phyloP scores from a whole-genome alignment of 2,329 filamentous ascomycete genomes.

The Phyllosticta ampelicida region DNA sequence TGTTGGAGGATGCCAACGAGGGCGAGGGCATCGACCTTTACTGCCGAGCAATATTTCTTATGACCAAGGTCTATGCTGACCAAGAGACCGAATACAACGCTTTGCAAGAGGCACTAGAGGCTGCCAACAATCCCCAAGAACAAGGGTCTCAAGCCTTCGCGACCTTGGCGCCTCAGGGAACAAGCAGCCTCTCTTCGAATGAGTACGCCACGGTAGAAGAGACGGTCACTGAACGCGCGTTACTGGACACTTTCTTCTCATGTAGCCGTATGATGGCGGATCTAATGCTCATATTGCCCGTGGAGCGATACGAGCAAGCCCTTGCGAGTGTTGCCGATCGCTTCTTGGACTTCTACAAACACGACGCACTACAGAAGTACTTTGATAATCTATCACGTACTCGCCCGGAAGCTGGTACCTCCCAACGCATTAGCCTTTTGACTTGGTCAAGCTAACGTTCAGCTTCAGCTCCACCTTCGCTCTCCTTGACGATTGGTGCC shows the following conservation, averaged over 20 bases:
- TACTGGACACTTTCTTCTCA: slow-evolving; percentile 43
- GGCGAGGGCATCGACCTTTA: slow-evolving; percentile 39
- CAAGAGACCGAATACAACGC: slow-evolving; percentile 38
- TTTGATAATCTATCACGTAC: slow-evolving; percentile 7
- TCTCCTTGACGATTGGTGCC: slow-evolving; percentile 14
- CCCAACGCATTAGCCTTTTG: background rate
- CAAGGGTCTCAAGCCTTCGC: slow-evolving; percentile 15
- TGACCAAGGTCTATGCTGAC: slow-evolving; percentile 39
- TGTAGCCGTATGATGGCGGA: slow-evolving; percentile 22
- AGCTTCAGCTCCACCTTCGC: slow-evolving; percentile 18
- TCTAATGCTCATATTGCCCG: slow-evolving; percentile 53
- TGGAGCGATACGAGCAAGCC: slow-evolving; percentile 44
- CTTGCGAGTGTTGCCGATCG: slow-evolving; percentile 44
- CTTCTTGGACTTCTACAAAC: slow-evolving; percentile 17
- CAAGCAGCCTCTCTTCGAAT: slow-evolving; percentile 10
- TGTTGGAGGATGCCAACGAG: slow-evolving; percentile 37
- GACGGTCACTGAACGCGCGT: slow-evolving; percentile 51
- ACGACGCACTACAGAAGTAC: background rate
- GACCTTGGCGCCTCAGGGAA: slow-evolving; percentile 13
- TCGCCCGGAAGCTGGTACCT: slow-evolving; percentile 14
- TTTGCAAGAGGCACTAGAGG: slow-evolving; percentile 23
- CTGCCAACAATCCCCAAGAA: slow-evolving; percentile 14
- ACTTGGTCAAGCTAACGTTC: slow-evolving; percentile 3
- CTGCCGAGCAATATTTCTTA: slow-evolving; percentile 51
- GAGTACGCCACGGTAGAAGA: slow-evolving; percentile 59